A percentile compares a stretch with the other conserved stretches of the same genome.
These are phyloP conservation scores for Penicillium sp. DNA, from an alignment of 2,329 filamentous ascomycete species.

Conservation along the genomic window DNA sequence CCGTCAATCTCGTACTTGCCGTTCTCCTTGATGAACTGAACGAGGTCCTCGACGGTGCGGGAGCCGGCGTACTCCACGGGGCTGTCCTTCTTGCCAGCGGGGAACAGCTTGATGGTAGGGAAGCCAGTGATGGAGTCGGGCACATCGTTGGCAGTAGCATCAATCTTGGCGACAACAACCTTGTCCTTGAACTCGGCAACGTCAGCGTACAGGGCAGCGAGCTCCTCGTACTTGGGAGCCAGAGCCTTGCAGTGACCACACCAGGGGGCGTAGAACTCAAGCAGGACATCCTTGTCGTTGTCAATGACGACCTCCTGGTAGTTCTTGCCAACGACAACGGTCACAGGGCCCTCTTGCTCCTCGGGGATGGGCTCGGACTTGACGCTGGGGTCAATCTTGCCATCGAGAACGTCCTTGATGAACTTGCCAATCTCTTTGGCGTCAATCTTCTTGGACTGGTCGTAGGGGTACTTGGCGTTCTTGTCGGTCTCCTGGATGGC, in stretches of 20 bases:
- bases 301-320: constrained; percentile 92
- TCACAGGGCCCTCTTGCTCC: constrained; percentile 85
- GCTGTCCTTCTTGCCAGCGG: constrained; percentile 81
- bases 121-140: constrained; percentile 97
- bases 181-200: constrained; percentile 54
- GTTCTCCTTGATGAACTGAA: constrained; percentile 91
- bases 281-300: constrained; percentile 91
- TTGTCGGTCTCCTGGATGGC: constrained; percentile 94
- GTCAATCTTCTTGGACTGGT: constrained; percentile 78
- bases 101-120: constrained; percentile 98
- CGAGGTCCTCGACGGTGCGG: constrained; percentile 87
- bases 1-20: constrained; percentile 83
- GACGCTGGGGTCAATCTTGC: constrained; percentile 93
- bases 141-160: constrained; percentile 93
- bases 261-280: constrained; percentile 97
- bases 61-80: constrained; percentile 85
- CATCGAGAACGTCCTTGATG: constrained; percentile 78
- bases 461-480: constrained; percentile 96
- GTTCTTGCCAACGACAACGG: constrained; percentile 86
- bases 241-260: constrained; percentile 71
- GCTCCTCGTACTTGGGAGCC: constrained; percentile 68
- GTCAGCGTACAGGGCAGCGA: constrained; percentile 58
- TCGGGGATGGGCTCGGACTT: constrained; percentile 98
- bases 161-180: constrained; percentile 82
- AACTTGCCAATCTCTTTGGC: constrained; percentile 74